These are phyloP conservation scores for Starmerella potacharoeniae DNA, from an alignment of 805 yeast genomes.

Conservation along the genomic window DNA sequence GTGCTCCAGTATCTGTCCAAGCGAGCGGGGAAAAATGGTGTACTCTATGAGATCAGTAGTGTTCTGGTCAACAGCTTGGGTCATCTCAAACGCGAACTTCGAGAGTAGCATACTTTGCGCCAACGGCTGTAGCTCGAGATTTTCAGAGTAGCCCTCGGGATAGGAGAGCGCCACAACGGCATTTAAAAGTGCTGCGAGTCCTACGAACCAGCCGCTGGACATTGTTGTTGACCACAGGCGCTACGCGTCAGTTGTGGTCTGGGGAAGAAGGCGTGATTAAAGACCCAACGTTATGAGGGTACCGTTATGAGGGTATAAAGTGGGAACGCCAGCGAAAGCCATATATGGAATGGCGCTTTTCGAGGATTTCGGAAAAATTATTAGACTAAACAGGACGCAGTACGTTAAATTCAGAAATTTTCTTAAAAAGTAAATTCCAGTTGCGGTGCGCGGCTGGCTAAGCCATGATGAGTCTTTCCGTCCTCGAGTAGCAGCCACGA, in stretches of 20 bases:
- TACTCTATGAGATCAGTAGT: constrained; percentile 19
- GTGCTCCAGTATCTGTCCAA: constrained; percentile 62
- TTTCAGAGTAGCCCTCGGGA: constrained; percentile 40
- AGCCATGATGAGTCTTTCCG: no score
- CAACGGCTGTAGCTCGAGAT: constrained; percentile 52
- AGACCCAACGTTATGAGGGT: no score
- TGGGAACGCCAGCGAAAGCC: no score
- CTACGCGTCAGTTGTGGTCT: neutral
- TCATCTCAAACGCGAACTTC: constrained; percentile 49
- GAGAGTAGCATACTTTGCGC: constrained; percentile 60
- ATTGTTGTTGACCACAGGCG: neutral
- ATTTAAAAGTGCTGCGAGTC: neutral
- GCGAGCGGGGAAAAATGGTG: constrained; percentile 56
- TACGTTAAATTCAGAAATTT: no score
- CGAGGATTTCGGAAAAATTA: no score
- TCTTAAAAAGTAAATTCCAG: no score
- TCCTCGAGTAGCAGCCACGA: no score
- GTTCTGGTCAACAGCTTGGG: constrained; percentile 6
- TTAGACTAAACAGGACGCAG: no score
- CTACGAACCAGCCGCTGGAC: neutral
- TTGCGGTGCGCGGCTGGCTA: no score
- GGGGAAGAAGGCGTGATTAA: neutral
- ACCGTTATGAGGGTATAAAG: no score
- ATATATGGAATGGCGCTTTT: no score
- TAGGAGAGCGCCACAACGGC: neutral